Conservation (phyloP, 805 yeast genomes). For the Priceomyces medius region DNA sequence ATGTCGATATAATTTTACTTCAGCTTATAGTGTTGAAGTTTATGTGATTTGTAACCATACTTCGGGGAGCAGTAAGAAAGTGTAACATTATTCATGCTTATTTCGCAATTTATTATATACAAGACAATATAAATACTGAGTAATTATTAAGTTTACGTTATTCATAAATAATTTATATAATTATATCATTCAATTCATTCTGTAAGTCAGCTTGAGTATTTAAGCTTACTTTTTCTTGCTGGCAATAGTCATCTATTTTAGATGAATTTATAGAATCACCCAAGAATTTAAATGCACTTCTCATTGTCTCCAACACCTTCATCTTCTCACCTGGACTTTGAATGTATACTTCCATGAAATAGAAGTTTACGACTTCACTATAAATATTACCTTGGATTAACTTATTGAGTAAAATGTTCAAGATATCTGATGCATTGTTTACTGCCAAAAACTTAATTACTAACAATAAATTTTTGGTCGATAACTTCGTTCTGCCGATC, state of each 20-base stretch:
- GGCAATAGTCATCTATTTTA: constrained; percentile 13
- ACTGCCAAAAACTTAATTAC: constrained; percentile 27
- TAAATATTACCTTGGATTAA: constrained; percentile 16
- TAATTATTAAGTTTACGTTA: no score
- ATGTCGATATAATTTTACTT: no score
- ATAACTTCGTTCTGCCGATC: constrained; percentile 16
- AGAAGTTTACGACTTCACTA: constrained; percentile 26
- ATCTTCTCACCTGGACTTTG: constrained; percentile 17
- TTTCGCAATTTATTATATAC: no score
- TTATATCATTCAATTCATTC: background rate
- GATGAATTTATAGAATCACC: constrained; percentile 24
- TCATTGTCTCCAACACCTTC: constrained; percentile 21
- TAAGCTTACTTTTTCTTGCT: background rate
- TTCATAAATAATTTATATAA: constrained; percentile 2
- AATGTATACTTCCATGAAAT: constrained; percentile 28
- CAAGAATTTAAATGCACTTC: constrained; percentile 20
- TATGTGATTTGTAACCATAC: no score
- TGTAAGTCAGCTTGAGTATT: background rate
- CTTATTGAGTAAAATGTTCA: constrained; percentile 28
- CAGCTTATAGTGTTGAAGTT: no score
- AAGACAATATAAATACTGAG: no score
- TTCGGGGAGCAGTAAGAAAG: no score
- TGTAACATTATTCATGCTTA: no score
- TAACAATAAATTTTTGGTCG: constrained; percentile 20
- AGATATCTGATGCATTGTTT: constrained; percentile 18